A percentile compares a stretch with the other conserved stretches of the same genome.
These are phyloP conservation scores for Cyclostephanos tholiformis DNA, from an alignment of 108 stramenopile species.

Conservation along the genomic window DNA sequence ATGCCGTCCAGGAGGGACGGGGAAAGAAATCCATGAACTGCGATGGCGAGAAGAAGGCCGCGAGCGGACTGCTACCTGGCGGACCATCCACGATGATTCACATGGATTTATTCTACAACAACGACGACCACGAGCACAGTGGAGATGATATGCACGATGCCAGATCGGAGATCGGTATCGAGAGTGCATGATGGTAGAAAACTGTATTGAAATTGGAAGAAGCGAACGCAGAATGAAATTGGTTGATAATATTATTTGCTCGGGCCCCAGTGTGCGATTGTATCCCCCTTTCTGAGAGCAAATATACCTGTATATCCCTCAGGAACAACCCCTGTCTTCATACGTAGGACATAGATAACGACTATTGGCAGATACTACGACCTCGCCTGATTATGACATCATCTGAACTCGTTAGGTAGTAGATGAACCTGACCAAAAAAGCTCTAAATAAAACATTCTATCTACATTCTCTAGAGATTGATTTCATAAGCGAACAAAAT, in stretches of 20 bases:
- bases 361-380: too few species aligned
- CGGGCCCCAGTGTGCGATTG: not conserved
- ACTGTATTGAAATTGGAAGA: not conserved
- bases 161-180: constrained; percentile 1
- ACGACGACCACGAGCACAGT: constrained; percentile 1
- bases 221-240: not conserved
- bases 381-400: not conserved
- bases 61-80: not conserved
- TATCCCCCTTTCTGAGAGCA: not conserved
- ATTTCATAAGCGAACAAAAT: not conserved
- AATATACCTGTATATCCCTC: too few species aligned
- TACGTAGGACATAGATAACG: too few species aligned
- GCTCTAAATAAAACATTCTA: too few species aligned
- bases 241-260: not conserved
- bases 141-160: constrained; percentile 5
- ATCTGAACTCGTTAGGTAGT: too few species aligned
- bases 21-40: not conserved
- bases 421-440: not conserved
- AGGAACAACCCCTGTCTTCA: too few species aligned
- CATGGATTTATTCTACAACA: constrained; percentile 45
- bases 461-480: not conserved
- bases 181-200: not conserved
- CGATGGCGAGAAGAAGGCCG: not conserved
- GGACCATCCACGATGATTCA: constrained; percentile 24
- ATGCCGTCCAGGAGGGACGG: constrained; percentile 6